These are phyloP conservation scores for Penicillium cosmopolitanum DNA, from an alignment of 495 filamentous ascomycete species.

Conservation along the genomic window DNA sequence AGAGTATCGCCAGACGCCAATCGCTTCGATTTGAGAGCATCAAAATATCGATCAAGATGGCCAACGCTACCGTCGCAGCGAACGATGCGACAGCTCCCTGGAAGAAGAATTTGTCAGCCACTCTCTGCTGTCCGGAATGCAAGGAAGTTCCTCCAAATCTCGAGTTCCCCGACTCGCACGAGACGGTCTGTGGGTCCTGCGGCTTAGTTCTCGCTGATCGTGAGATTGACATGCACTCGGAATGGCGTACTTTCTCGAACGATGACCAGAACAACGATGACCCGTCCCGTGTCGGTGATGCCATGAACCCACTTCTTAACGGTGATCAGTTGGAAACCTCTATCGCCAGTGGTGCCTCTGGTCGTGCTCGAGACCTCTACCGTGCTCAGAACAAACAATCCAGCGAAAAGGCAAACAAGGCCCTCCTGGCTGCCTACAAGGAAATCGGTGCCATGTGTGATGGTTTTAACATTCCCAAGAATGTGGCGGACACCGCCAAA, in stretches of 20 bases:
- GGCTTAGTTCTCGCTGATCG: slow-evolving; percentile 90
- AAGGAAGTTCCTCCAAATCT: slow-evolving; percentile 87
- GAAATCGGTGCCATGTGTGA: slow-evolving; percentile 90
- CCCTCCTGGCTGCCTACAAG: slow-evolving; percentile 78
- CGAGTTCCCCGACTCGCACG: slow-evolving; percentile 91
- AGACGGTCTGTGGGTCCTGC: slow-evolving; percentile 90
- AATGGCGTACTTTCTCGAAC: slow-evolving; percentile 98
- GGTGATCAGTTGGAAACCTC: slow-evolving; percentile 90
- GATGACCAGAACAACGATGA: slow-evolving; percentile 96
- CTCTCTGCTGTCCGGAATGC: slow-evolving; percentile 85
- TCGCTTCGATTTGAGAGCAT: slow-evolving; percentile 25
- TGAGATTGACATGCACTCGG: slow-evolving; percentile 91
- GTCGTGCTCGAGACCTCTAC: slow-evolving; percentile 74
- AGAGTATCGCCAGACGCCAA: slow-evolving; percentile 44
- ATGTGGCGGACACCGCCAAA: slow-evolving; percentile 84
- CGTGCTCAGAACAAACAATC: slow-evolving; percentile 83
- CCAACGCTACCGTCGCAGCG: slow-evolving; percentile 29
- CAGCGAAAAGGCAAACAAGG: slow-evolving; percentile 86
- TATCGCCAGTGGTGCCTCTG: slow-evolving; percentile 80
- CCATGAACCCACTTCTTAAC: slow-evolving; percentile 81
- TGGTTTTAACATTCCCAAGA: slow-evolving; percentile 75
- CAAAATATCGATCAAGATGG: slow-evolving; percentile 43
- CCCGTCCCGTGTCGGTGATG: slow-evolving; percentile 96
- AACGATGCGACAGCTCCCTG: slow-evolving; percentile 46
- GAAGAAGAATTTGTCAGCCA: slow-evolving; percentile 81